Conservation (phyloP, 2,329 filamentous ascomycete genomes). For the Aspergillus sp. region DNA sequence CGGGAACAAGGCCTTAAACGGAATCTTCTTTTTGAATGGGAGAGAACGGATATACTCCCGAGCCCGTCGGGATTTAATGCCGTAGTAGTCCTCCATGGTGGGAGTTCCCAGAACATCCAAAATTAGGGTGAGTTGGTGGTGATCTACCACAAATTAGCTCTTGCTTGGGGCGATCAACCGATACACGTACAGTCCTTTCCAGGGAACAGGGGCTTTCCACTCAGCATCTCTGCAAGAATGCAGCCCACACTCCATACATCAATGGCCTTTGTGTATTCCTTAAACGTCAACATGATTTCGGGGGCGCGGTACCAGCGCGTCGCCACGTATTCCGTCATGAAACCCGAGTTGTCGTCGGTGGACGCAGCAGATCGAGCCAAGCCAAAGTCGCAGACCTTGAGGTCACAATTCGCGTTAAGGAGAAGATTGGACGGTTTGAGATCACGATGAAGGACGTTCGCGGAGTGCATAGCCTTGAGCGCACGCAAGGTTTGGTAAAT, state of each 20-base stretch:
- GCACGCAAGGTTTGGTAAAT: slow-evolving; percentile 99
- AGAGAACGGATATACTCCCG: slow-evolving; percentile 97
- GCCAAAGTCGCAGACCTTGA: slow-evolving; percentile 99
- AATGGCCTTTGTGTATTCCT: slow-evolving; percentile 99
- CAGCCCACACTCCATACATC: slow-evolving; percentile 99
- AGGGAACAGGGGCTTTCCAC: slow-evolving; percentile 95
- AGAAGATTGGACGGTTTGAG: slow-evolving; percentile 96
- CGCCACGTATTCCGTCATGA: slow-evolving; percentile 99
- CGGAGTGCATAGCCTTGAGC: slow-evolving; percentile 98
- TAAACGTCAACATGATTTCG: slow-evolving; percentile 99
- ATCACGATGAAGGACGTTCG: slow-evolving; percentile 95
- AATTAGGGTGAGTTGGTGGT: slow-evolving; percentile 96
- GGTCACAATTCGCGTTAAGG: slow-evolving; percentile 96
- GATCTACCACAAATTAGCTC: slow-evolving; percentile 59
- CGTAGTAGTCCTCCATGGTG: slow-evolving; percentile 99
- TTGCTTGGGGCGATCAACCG: background rate
- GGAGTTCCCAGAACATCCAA: slow-evolving; percentile 95
- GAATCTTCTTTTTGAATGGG: slow-evolving; percentile 99
- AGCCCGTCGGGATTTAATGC: slow-evolving; percentile 96
- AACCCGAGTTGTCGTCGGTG: slow-evolving; percentile 98
- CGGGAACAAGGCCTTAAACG: slow-evolving; percentile 94
- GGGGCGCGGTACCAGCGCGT: slow-evolving; percentile 98
- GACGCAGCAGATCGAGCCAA: slow-evolving; percentile 93
- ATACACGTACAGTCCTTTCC: slow-evolving; percentile 86
- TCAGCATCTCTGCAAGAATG: slow-evolving; percentile 97